Evolutionary conservation across 75 land plant species (phyloP).

Genomic region (Azolla pinnata): DNA sequence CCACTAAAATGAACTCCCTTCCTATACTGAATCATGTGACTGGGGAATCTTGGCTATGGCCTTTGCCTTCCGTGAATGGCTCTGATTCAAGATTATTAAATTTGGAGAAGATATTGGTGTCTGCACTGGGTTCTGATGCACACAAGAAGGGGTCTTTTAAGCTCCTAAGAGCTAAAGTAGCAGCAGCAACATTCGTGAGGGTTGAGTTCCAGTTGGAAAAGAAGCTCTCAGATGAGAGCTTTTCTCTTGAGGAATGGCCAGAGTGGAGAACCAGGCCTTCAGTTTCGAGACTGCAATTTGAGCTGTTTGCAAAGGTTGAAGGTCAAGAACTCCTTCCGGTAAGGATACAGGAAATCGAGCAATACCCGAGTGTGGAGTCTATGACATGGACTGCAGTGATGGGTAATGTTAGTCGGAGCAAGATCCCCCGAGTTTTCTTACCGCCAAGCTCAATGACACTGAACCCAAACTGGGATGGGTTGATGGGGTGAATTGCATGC

Average conservation of each 20-base stretch:
- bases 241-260: constrained; percentile 25
- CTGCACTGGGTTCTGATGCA: constrained; percentile 47
- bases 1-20: background rate
- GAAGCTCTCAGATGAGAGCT: constrained; percentile 32
- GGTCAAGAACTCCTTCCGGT: constrained; percentile 59
- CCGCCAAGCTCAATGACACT: constrained; percentile 52
- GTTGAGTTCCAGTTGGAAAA: constrained; percentile 71
- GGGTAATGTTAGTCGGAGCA: constrained; percentile 45
- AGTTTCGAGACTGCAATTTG: constrained; percentile 56
- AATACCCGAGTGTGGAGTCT: constrained; percentile 32
- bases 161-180: constrained; percentile 63
- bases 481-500: background rate
- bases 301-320: constrained; percentile 72
- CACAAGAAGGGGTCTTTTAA: constrained; percentile 57
- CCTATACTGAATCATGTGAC: constrained; percentile 8
- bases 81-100: constrained; percentile 52
- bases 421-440: constrained; percentile 24
- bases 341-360: constrained; percentile 42
- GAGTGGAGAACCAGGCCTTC: constrained; percentile 87
- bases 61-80: constrained; percentile 65
- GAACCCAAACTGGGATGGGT: constrained; percentile 4
- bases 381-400: constrained; percentile 16
- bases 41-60: constrained; percentile 53
- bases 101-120: constrained; percentile 50
- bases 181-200: constrained; percentile 66